Conservation (phyloP, 2,329 filamentous ascomycete species). For the Fusarium xyrophilum region DNA sequence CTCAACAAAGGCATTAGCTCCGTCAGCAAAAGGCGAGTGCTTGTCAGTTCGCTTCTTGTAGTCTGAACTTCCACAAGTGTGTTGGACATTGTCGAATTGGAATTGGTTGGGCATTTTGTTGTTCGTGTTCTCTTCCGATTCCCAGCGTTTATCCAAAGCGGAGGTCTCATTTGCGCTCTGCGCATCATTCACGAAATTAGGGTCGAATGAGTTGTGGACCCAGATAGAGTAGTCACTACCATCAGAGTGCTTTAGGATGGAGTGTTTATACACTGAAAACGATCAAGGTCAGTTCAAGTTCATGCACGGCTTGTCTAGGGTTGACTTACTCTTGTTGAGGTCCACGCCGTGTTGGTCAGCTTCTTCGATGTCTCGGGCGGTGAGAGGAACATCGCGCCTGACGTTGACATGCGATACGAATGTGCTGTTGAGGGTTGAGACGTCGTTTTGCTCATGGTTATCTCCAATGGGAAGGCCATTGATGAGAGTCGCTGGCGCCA, state of each 20-base stretch:
- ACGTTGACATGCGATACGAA: neutral
- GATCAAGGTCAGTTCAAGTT: neutral
- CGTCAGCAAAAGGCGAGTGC: neutral
- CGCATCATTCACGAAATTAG: neutral
- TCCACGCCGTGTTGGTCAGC: neutral
- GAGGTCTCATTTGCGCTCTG: neutral
- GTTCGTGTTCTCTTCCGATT: neutral
- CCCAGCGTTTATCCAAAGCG: neutral
- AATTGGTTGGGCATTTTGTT: neutral
- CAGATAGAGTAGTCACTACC: neutral
- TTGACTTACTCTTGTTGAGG: neutral
- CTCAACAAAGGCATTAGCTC: neutral
- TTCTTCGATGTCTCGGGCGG: neutral
- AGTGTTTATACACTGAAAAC: neutral
- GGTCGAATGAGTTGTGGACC: neutral
- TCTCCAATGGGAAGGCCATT: neutral
- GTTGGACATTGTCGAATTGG: fast-evolving
- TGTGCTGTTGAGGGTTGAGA: too few relatives aligned
- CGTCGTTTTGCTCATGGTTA: neutral
- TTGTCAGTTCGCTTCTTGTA: neutral
- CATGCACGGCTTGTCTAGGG: neutral
- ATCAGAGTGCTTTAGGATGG: neutral
- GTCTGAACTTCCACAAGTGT: fast-evolving
- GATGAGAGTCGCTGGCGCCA: neutral
- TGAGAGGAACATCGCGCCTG: neutral